phyloP scores from a whole-genome alignment of 805 yeast species.

The Monosporozyma solicola region DNA sequence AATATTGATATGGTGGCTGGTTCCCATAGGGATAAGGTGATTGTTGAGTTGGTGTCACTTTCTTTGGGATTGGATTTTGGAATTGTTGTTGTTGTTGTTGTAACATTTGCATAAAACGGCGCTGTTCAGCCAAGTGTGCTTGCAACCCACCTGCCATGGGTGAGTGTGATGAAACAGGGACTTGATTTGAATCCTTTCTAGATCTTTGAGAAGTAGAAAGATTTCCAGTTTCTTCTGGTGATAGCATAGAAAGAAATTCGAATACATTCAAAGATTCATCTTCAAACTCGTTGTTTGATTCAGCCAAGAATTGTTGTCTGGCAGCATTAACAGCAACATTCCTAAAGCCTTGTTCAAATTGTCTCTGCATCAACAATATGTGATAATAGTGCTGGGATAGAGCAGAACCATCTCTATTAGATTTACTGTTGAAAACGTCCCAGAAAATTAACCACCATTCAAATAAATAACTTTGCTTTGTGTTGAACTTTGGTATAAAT shows the following conservation, averaged over 20 bases:
- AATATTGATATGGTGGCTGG: neutral
- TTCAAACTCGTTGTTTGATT: conserved; percentile 29
- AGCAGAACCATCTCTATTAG: conserved; percentile 52
- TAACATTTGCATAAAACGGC: conserved; percentile 6
- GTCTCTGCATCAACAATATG: conserved; percentile 38
- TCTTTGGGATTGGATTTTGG: neutral
- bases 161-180: neutral
- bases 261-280: conserved; percentile 26
- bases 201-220: neutral
- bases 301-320: conserved; percentile 35
- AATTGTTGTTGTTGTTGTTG: conserved; percentile 7
- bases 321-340: conserved; percentile 39
- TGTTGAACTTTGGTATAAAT: conserved; percentile 28
- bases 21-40: neutral
- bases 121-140: neutral
- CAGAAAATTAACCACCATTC: conserved; percentile 98
- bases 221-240: conserved; percentile 1
- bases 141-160: neutral
- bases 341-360: conserved; percentile 51
- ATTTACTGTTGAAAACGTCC: conserved; percentile 83
- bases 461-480: conserved; percentile 77
- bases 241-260: conserved; percentile 7
- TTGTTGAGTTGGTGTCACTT: neutral
- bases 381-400: conserved; percentile 67
- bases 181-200: neutral